Evolutionary conservation across 1,284 basidiomycete species (phyloP), one percentile per base, ranked within the genome.

Genomic region (Clitocybe nebularis): DNA sequence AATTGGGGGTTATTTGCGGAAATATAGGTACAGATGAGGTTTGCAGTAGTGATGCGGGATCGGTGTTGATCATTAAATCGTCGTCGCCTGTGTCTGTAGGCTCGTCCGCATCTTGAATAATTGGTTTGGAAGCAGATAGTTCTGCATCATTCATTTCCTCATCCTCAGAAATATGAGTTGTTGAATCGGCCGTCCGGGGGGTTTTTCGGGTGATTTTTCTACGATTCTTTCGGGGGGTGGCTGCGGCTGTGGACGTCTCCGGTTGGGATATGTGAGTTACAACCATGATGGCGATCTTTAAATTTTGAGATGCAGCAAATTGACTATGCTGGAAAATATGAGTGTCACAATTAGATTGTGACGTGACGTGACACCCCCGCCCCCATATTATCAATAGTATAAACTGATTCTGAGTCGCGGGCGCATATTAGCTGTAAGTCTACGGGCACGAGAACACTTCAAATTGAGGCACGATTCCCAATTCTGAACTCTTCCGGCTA

Each of bases 51-150:
- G 68, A 59, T 13, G 66, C 61, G 10, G 70, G 57, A 50, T 79
- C 71, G 8, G 66, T 59, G 38, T 82, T 78, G 44, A 86, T 83
- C 69, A 81, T 76, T 22, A 86, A 57, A 28, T 79, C 79, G 44
- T 82, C 81, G 52, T 82, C 80, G 22, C 66, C 69, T 3, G 46
- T 59, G 14, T 46, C 52, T 24, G 40, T 29, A 32, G 36, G 44
- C 37, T 45, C 30, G 34, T 22, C 16, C 17, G 25, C 44, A 10
- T 39, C 36, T 38, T 48, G 36, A 36, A 47, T 44, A 30, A 48
- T 48, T 47, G 42, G 50, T 39, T 39, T 46, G 28, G 50, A 38
- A 23, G 43, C 26, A 21, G 46, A 46, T 17, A 41, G 24, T 23
- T 50, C 50, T 26, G 30, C 51, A 43, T 56, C 59, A 36, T 60